Base-by-base conservation (phyloP, 768 basidiomycete species). In the Boletus reticulatus region DNA sequence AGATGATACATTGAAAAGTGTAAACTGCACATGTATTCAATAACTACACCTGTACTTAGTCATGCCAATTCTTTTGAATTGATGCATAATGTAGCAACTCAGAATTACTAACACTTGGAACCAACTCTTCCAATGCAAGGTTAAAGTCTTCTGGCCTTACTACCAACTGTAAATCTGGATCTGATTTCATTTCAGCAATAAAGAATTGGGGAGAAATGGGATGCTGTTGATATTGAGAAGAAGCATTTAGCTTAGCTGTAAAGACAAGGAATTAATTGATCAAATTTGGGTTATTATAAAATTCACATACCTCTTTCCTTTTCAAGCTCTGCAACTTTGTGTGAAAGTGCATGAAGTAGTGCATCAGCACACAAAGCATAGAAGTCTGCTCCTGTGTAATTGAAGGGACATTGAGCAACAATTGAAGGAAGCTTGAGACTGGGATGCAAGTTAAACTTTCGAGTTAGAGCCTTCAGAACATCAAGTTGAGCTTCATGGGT, bases 301-400 rank as follows among this genome's bases (percentile, higher is more conserved):
- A 32, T 20, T 10, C 2, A 58, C 4, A 47, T 63, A 87, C 89
- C 83, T 46, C 98, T 88, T 62, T 82, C 85, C 8, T 65, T 67
- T 56, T 98, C 96, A 14, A 98, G 75, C 48, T 80, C 81, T 57
- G 83, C 80, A 0, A 97, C 95, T 61, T 88, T 93, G 37, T 90
- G 77, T 20, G 92, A 86, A 87, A 99, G 96, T 11, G 97, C 93
- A 69, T 91, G 90, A 53, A 99, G 78, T 81, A 99, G 85, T 1
- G 97, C 95, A 72, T 99, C 96, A 6, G 94, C 90, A 71, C 97
- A 98, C 10, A 99, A 76, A 0, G 97, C 97, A 75, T 99, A 98
- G 59, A 98, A 94, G 69, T 99, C 97, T 41, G 97, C 97, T 43
- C 97, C 97, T 3, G 97, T 98, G 67, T 88, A 94, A 67, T 94